Conservation (phyloP, 2,329 filamentous ascomycete genomes). For the Pyrenochaeta sp. region DNA sequence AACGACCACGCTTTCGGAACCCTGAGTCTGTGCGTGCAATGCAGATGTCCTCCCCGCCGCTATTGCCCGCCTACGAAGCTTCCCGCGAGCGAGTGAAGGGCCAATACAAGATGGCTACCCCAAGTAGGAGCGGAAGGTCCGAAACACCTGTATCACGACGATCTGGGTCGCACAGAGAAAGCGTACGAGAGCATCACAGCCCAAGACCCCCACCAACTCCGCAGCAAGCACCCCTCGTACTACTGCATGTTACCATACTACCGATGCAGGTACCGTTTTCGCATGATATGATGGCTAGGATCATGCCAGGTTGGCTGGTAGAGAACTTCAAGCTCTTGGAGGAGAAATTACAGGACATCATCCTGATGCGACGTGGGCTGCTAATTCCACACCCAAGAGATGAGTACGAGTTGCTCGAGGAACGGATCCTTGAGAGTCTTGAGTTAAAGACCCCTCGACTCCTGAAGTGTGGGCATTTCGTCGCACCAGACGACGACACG, state of each 20-base stretch:
- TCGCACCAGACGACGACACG: constrained; percentile 50
- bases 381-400: constrained; percentile 80
- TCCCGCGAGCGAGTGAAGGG: constrained; percentile 42
- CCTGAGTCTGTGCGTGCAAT: constrained; percentile 74
- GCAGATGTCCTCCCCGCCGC: constrained; percentile 71
- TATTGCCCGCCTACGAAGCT: constrained; percentile 38
- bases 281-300: constrained; percentile 56
- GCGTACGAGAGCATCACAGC: constrained; percentile 36
- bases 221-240: constrained; percentile 72
- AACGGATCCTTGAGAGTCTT: constrained; percentile 76
- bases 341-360: constrained; percentile 75
- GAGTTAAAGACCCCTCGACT: constrained; percentile 76
- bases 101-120: constrained; percentile 43
- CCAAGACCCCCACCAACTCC: constrained; percentile 39
- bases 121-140: constrained; percentile 40
- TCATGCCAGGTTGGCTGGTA: constrained; percentile 60
- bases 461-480: constrained; percentile 79
- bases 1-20: constrained; percentile 72
- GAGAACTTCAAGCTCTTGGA: constrained; percentile 73
- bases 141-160: constrained; percentile 41
- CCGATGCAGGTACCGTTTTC: constrained; percentile 73
- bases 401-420: constrained; percentile 82
- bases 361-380: constrained; percentile 73
- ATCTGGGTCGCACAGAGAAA: constrained; percentile 38
- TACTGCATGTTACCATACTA: constrained; percentile 80